Evolutionary conservation across 2,329 filamentous ascomycete genomes (phyloP).

Genomic region (Colletotrichum tropicicola): DNA sequence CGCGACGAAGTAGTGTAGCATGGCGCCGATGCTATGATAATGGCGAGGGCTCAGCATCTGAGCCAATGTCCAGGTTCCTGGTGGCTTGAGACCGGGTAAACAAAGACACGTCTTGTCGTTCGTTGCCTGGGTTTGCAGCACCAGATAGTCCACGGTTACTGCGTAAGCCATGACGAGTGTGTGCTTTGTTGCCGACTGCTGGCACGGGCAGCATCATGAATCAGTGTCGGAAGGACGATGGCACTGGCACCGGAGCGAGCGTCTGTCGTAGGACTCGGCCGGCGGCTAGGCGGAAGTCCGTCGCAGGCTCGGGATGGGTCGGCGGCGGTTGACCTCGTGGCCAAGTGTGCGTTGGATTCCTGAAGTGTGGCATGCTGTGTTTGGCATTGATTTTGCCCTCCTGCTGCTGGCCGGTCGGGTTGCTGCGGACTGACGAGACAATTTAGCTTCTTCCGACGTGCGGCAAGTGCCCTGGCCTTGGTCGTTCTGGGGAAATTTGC

Average conservation of each 20-base stretch:
- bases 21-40: neutral
- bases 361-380: neutral
- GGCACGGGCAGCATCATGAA: neutral
- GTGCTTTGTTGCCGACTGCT: neutral
- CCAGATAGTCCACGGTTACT: neutral
- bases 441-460: slow-evolving; percentile 10
- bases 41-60: neutral
- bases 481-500: neutral
- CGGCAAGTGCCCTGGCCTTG: neutral
- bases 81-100: neutral
- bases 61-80: neutral
- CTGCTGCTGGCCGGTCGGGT: too few relatives aligned
- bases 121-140: neutral
- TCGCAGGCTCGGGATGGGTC: neutral
- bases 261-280: neutral
- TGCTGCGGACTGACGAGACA: neutral
- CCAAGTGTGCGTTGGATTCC: neutral
- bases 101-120: neutral
- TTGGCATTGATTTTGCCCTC: neutral
- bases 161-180: neutral
- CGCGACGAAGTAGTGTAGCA: neutral
- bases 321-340: slow-evolving; percentile 25
- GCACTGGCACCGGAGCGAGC: neutral
- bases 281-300: neutral
- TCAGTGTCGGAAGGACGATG: neutral